Percentiles rank a stretch among this genome's conserved stretches.
These are phyloP conservation scores for Chytriomyces confervae DNA, from an alignment of 192 early-diverging fungal species.

Conservation along the genomic window DNA sequence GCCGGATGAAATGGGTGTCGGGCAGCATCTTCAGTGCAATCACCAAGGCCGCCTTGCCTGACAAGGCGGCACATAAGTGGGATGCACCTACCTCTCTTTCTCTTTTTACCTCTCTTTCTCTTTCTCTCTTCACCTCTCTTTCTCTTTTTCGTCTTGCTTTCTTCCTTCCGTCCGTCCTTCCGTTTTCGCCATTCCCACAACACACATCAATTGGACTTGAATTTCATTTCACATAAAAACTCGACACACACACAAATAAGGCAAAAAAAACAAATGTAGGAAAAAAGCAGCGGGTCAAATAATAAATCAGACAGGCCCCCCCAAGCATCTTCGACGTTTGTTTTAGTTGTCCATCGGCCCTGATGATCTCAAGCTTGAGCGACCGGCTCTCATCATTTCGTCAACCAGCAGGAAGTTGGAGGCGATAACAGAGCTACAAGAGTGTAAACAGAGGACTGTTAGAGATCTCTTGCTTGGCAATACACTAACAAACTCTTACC, in stretches of 20 bases:
- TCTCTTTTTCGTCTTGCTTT: neutral
- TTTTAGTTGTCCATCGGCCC: slow-evolving; percentile 10
- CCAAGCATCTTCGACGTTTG: no score
- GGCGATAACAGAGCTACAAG: slow-evolving; percentile 87
- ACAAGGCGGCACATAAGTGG: slow-evolving; percentile 26
- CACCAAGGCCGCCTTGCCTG: slow-evolving; percentile 11
- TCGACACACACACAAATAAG: no score
- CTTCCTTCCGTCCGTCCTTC: no score
- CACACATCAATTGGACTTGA: no score
- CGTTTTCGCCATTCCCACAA: no score
- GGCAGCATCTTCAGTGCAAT: slow-evolving; percentile 38
- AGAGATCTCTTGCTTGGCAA: slow-evolving; percentile 10
- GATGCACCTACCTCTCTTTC: slow-evolving; percentile 29
- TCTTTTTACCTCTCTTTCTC: neutral
- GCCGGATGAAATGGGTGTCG: slow-evolving; percentile 27
- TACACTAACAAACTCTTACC: slow-evolving; percentile 49
- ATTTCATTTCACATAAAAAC: no score
- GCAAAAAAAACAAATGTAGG: no score
- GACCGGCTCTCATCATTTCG: slow-evolving; percentile 88
- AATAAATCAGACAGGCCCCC: no score
- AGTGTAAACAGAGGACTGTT: slow-evolving; percentile 1
- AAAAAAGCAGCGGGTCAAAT: no score
- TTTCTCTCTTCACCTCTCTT: slow-evolving; percentile 6
- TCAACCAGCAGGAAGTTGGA: slow-evolving; percentile 97
- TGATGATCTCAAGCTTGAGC: slow-evolving; percentile 46